These are phyloP conservation scores for Coemansia sp. DNA, from an alignment of 192 early-diverging fungal species.

Conservation along the genomic window DNA sequence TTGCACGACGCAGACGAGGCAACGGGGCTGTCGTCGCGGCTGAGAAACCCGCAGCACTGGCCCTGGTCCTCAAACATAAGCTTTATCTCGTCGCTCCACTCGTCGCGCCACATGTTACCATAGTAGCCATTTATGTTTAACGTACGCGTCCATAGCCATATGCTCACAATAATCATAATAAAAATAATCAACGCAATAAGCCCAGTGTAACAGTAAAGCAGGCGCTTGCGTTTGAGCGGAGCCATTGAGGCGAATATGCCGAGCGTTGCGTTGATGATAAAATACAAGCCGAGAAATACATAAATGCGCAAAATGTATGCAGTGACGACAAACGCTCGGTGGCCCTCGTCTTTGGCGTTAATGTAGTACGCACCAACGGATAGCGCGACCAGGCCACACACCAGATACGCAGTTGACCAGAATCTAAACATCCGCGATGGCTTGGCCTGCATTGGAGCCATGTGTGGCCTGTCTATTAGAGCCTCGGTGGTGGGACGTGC, in stretches of 20 bases:
- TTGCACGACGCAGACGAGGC: constrained; percentile 24
- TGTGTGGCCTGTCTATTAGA: constrained; percentile 2
- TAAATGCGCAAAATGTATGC: constrained; percentile 20
- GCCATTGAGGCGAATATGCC: constrained; percentile 35
- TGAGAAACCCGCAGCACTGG: constrained; percentile 41
- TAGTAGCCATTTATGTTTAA: constrained; percentile 32
- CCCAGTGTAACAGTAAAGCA: constrained; percentile 23
- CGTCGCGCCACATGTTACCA: constrained; percentile 24
- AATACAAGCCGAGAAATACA: constrained; percentile 31
- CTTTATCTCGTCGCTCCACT: constrained; percentile 35
- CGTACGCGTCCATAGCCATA: constrained; percentile 45
- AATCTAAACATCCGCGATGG: constrained; percentile 10
- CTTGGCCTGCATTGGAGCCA: not conserved
- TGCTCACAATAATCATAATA: constrained; percentile 20
- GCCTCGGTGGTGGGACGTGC: not conserved
- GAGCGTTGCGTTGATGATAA: constrained; percentile 13
- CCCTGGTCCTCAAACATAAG: constrained; percentile 27
- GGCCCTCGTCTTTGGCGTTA: constrained; percentile 18
- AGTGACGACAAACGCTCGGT: constrained; percentile 26
- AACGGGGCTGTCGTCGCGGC: constrained; percentile 26
- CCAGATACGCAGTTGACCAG: constrained; percentile 4
- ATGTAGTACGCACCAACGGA: constrained; percentile 30
- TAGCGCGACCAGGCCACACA: constrained; percentile 23
- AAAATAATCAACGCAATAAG: constrained; percentile 17
- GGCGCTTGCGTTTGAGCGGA: constrained; percentile 24